phyloP scores from a whole-genome alignment of 163 green algal species.

The Chlorella variabilis region DNA sequence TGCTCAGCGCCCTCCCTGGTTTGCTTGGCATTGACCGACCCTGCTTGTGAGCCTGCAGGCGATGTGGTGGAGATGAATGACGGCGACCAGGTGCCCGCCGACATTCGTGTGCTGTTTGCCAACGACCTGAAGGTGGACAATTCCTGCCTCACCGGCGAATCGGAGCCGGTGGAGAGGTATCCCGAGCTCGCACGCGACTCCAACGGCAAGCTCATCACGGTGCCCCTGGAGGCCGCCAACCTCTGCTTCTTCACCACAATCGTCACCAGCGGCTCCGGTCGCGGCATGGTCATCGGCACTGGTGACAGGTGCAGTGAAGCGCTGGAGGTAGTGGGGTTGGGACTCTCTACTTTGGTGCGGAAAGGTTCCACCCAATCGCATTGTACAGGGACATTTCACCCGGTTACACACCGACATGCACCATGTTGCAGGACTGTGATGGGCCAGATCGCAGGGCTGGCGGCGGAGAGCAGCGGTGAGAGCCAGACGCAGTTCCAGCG shows the following conservation, averaged over 20 bases:
- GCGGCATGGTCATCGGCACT: slow-evolving; percentile 76
- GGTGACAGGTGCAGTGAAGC: slow-evolving; percentile 84
- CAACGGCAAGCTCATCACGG: slow-evolving; percentile 64
- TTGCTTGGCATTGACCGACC: too few species aligned
- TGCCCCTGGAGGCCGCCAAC: slow-evolving; percentile 88
- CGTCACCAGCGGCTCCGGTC: slow-evolving; percentile 77
- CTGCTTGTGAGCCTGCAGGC: slow-evolving; percentile 56
- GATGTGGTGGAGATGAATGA: slow-evolving; percentile 94
- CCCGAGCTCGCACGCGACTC: slow-evolving; percentile 61
- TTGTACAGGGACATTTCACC: too few species aligned
- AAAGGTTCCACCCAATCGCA: too few species aligned
- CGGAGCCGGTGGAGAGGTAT: slow-evolving; percentile 68
- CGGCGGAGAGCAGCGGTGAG: slow-evolving; percentile 52
- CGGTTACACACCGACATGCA: too few species aligned
- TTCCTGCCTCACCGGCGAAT: slow-evolving; percentile 91
- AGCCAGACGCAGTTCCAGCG: slow-evolving; percentile 41
- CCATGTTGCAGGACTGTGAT: slow-evolving; percentile 92
- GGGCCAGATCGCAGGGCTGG: slow-evolving; percentile 87
- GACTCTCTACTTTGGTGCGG: too few species aligned
- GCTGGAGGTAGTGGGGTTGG: too few species aligned
- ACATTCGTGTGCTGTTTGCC: slow-evolving; percentile 84
- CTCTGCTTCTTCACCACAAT: slow-evolving; percentile 95
- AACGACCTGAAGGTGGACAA: slow-evolving; percentile 92
- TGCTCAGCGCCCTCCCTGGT: too few species aligned
- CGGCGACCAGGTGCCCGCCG: slow-evolving; percentile 93